phyloP scores from a whole-genome alignment of 805 yeast species.

The Barnettozyma siamensis region DNA sequence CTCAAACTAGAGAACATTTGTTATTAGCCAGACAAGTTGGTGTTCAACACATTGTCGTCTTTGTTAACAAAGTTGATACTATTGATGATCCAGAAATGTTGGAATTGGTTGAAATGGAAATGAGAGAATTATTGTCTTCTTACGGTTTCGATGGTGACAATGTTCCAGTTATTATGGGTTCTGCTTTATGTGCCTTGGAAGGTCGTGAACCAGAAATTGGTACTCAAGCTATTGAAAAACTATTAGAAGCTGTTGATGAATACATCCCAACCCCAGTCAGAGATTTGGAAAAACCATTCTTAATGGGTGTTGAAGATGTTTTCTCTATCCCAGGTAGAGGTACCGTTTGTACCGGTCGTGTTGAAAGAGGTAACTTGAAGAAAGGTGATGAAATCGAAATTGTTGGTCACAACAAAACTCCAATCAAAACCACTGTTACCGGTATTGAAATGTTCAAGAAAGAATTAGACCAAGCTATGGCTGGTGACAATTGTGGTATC shows the following conservation, averaged over 20 bases:
- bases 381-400: constrained; percentile 98
- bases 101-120: constrained; percentile 99
- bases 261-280: constrained; percentile 95
- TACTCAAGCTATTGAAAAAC: constrained; percentile 70
- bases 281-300: constrained; percentile 92
- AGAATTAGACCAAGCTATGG: constrained; percentile 95
- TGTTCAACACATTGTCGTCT: constrained; percentile 94
- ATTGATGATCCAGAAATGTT: constrained; percentile 98
- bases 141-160: constrained; percentile 98
- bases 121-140: constrained; percentile 88
- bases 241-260: constrained; percentile 89
- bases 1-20: constrained; percentile 98
- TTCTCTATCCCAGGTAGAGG: constrained; percentile 99
- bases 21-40: constrained; percentile 99
- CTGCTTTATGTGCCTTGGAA: constrained; percentile 95
- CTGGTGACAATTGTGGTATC: constrained; percentile 99
- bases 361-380: constrained; percentile 95
- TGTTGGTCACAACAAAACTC: constrained; percentile 84
- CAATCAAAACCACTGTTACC: constrained; percentile 90
- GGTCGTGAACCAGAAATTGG: constrained; percentile 88
- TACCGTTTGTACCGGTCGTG: constrained; percentile 98
- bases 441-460: constrained; percentile 99
- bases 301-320: constrained; percentile 95
- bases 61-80: constrained; percentile 96
- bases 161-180: constrained; percentile 97